Evolutionary conservation across 2,329 filamentous ascomycete genomes (phyloP), one percentile per base, ranked within the genome.

Genomic region (Epichloe bromicola): DNA sequence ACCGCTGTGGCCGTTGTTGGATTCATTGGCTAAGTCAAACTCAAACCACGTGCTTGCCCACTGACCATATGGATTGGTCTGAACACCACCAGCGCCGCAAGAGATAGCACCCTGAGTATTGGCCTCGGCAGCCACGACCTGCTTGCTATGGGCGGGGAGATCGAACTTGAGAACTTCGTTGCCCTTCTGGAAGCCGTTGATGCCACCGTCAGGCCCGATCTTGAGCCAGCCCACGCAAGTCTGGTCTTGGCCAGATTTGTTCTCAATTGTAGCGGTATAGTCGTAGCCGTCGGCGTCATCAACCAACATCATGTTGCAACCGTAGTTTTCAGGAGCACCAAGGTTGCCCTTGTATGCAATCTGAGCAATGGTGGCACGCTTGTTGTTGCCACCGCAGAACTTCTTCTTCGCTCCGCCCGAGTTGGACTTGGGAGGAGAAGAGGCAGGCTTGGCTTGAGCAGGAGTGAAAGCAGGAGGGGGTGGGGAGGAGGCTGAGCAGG

Each of bases 241-340:
- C 54, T 65, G 59, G 51, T 67, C 64, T 43, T 59, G 48, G 55
- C 51, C 60, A 48, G 64, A 62, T 48, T 65, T 67, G 60, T 69
- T 67, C 49, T 60, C 62, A 60, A 75, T 72, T 55, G 63, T 63
- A 54, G 66, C 54, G 19, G 65, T 63, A 67, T 76, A 74, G 49
- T 70, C 54, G 67, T 76, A 78, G 55, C 67, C 49, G 53, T 58
- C 46, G 54, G 63, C 63, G 46, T 69, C 59, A 46, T 56, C 54
- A 52, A 78, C 61, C 34, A 67, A 54, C 70, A 74, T 71, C 47
- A 76, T 63, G 71, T 78, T 78, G 72, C 74, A 75, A 59, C 74
- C 74, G 61, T 69, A 77, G 53, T 64, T n/a, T 50, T 55, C 58
- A 8, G 53, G 2, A 47, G 60, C 59, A 52, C 75, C 75, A 14